A percentile compares a stretch with the other conserved stretches of the same genome.
Evolutionary conservation across 2,329 filamentous ascomycete genomes (phyloP).

Genomic region (Raffaelea ambrosiae): DNA sequence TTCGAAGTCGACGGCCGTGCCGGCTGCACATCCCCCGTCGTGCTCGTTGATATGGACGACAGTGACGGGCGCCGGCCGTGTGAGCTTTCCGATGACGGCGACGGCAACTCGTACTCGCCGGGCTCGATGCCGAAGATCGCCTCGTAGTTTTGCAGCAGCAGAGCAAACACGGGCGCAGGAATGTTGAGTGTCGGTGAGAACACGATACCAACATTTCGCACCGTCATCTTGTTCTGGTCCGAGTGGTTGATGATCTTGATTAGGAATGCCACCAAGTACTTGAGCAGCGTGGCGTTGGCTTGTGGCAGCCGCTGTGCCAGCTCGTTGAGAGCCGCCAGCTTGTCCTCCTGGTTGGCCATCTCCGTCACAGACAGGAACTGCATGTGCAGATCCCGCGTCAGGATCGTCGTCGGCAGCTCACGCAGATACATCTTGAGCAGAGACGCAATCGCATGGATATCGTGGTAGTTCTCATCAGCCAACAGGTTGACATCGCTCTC

Average conservation of each 20-base stretch:
- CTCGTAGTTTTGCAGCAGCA: constrained; percentile 86
- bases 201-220: constrained; percentile 94
- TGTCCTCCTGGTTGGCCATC: constrained; percentile 64
- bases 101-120: constrained; percentile 53
- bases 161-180: constrained; percentile 84
- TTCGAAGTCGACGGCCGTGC: constrained; percentile 41
- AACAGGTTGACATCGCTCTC: constrained; percentile 88
- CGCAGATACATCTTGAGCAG: constrained; percentile 89
- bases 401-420: constrained; percentile 81
- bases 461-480: constrained; percentile 75
- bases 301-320: constrained; percentile 73
- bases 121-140: constrained; percentile 71
- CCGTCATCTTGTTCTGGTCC: constrained; percentile 93
- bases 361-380: constrained; percentile 84
- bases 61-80: constrained; percentile 14
- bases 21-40: constrained; percentile 19
- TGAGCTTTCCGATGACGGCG: constrained; percentile 27
- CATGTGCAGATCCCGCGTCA: constrained; percentile 82
- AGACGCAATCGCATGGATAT: constrained; percentile 92
- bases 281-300: constrained; percentile 72
- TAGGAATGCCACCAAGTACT: constrained; percentile 79
- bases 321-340: constrained; percentile 65
- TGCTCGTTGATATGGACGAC: constrained; percentile 12
- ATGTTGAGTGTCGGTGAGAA: constrained; percentile 97
- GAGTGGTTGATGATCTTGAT: constrained; percentile 88